Evolutionary conservation across 139 green algal species (phyloP).

Genomic region (Micractinium sp.): DNA sequence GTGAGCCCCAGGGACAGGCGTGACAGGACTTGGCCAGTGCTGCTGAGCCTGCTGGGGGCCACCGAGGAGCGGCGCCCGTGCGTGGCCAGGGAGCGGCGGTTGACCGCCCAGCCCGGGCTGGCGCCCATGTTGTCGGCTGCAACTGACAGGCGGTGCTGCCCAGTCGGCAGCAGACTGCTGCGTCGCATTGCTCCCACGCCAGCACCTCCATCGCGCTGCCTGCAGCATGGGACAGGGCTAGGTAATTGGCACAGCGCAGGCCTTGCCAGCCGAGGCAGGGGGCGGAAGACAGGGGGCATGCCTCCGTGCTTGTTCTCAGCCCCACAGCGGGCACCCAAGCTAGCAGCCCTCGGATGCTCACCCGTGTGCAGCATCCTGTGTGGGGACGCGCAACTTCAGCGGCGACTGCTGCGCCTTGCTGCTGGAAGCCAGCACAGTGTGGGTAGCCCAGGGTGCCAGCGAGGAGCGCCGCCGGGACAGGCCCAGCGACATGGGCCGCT

Average conservation of each 20-base stretch:
- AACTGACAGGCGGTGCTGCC: constrained; percentile 21
- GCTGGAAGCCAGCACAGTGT: constrained; percentile 14
- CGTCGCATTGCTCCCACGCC: not conserved
- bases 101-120: constrained; percentile 15
- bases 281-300: not conserved
- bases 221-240: not conserved
- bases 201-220: not conserved
- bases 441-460: constrained; percentile 21
- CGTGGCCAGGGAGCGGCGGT: constrained; percentile 20
- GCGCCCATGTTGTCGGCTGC: constrained; percentile 3
- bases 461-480: constrained; percentile 45
- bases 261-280: not conserved
- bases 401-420: constrained; percentile 24
- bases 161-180: constrained; percentile 17
- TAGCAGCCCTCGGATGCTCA: not conserved
- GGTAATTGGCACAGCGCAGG: too few relatives aligned
- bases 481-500: constrained; percentile 37
- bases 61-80: constrained; percentile 23
- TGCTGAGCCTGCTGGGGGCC: not conserved
- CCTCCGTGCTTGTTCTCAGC: not conserved
- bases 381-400: not conserved
- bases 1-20: constrained; percentile 44
- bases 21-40: constrained; percentile 9
- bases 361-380: not conserved
- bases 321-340: not conserved